Percentiles rank a stretch among this genome's conserved stretches.
phyloP scores from a whole-genome alignment of 192 early-diverging fungal genomes.

The Fimicolochytrium jonesii region DNA sequence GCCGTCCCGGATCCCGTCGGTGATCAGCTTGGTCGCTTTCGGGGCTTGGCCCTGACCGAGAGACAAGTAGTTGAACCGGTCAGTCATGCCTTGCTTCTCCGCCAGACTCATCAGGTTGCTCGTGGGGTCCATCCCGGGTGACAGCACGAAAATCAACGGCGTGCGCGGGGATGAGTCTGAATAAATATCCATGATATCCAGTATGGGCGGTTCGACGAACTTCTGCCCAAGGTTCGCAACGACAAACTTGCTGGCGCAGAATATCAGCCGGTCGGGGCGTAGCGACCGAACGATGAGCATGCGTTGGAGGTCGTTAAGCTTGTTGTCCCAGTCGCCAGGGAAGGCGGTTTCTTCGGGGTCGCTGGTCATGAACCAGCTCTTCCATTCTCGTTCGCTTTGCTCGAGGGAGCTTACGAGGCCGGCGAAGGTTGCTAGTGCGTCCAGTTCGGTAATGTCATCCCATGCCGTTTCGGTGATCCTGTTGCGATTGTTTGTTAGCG shows the following conservation, averaged over 20 bases:
- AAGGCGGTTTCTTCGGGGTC: slow-evolving; percentile 52
- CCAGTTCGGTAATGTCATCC: slow-evolving; percentile 60
- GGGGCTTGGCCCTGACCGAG: slow-evolving; percentile 62
- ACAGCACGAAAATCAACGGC: slow-evolving; percentile 60
- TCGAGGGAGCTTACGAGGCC: slow-evolving; percentile 57
- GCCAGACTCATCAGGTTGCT: slow-evolving; percentile 34
- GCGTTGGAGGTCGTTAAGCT: slow-evolving; percentile 55
- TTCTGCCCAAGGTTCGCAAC: slow-evolving; percentile 51
- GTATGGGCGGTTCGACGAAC: slow-evolving; percentile 56
- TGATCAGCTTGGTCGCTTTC: slow-evolving; percentile 56
- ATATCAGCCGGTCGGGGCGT: slow-evolving; percentile 53
- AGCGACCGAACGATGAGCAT: slow-evolving; percentile 59
- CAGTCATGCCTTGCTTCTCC: slow-evolving; percentile 48
- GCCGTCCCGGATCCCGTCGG: slow-evolving; percentile 57
- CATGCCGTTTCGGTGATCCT: slow-evolving; percentile 54
- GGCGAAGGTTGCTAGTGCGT: slow-evolving; percentile 42
- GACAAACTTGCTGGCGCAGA: slow-evolving; percentile 55
- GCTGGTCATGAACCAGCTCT: slow-evolving; percentile 54
- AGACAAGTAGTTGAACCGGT: slow-evolving; percentile 53
- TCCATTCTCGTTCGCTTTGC: slow-evolving; percentile 60
- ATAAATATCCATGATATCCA: slow-evolving; percentile 55
- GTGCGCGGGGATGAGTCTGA: slow-evolving; percentile 48
- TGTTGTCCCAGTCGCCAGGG: slow-evolving; percentile 65
- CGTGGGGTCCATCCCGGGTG: slow-evolving; percentile 62
- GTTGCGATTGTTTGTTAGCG: slow-evolving; percentile 2